Evolutionary conservation across 305 asterid genomes (phyloP).

Genomic region (Euphrasia arctica): DNA sequence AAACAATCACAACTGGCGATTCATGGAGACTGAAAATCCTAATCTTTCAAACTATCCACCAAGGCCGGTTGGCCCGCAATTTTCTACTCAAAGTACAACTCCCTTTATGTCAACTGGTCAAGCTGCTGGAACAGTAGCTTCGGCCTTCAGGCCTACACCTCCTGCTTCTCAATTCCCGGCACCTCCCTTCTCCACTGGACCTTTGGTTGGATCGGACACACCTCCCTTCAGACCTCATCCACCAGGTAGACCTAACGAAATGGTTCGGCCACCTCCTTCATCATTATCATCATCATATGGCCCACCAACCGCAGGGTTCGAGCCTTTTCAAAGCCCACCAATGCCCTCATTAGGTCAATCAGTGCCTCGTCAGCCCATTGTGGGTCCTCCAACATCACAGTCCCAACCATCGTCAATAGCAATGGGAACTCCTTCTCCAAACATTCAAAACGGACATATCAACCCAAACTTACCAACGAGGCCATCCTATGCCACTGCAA

Average conservation of each 20-base stretch:
- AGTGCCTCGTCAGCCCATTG: slow-evolving; percentile 39
- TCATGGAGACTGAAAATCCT: slow-evolving; percentile 85
- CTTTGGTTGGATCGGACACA: slow-evolving; percentile 41
- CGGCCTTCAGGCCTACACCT: slow-evolving; percentile 47
- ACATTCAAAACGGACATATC: slow-evolving; percentile 44
- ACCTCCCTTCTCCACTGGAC: slow-evolving; percentile 47
- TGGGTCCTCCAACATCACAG: slow-evolving; percentile 42
- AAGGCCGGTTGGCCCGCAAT: slow-evolving; percentile 31
- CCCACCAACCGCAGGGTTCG: background rate
- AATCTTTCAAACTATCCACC: slow-evolving; percentile 42
- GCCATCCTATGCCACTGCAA: slow-evolving; percentile 42
- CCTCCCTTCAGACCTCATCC: slow-evolving; percentile 42
- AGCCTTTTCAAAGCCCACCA: slow-evolving; percentile 38
- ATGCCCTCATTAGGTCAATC: slow-evolving; percentile 45
- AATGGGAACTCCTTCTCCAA: slow-evolving; percentile 67
- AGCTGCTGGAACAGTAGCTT: too few relatives aligned
- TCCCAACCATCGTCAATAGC: slow-evolving; percentile 50
- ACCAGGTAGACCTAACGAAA: background rate
- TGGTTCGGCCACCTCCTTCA: background rate
- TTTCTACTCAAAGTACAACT: too few relatives aligned
- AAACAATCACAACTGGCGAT: slow-evolving; percentile 26
- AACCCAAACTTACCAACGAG: slow-evolving; percentile 32
- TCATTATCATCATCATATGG: background rate
- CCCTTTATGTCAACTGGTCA: too few relatives aligned
- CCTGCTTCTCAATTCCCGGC: slow-evolving; percentile 39